phyloP scores from a whole-genome alignment of 139 green algal species.

The Chlamydomonas sphaeroides region DNA sequence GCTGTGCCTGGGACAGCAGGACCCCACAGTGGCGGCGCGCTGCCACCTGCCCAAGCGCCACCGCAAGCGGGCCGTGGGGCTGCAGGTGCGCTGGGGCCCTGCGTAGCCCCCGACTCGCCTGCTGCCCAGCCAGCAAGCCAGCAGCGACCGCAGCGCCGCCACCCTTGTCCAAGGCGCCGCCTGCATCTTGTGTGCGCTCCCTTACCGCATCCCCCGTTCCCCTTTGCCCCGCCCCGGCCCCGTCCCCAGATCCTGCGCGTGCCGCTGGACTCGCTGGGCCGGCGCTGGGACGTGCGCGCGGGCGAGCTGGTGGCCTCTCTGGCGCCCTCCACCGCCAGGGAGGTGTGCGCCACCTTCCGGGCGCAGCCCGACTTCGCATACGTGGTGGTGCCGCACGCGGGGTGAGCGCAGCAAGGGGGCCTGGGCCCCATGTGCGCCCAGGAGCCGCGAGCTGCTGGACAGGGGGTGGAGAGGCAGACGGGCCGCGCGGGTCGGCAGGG shows the following conservation, averaged over 20 bases:
- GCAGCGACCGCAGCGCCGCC: too few relatives aligned
- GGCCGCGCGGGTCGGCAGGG: too few relatives aligned
- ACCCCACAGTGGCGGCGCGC: slow-evolving; percentile 51
- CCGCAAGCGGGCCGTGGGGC: slow-evolving; percentile 42
- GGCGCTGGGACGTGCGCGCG: slow-evolving; percentile 46
- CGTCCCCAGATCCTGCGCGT: slow-evolving; percentile 38
- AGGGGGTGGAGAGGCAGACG: too few relatives aligned
- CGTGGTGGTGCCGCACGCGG: slow-evolving; percentile 55
- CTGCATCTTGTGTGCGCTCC: too few relatives aligned
- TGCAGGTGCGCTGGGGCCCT: slow-evolving; percentile 36
- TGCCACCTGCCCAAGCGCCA: slow-evolving; percentile 50
- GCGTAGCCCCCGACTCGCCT: too few relatives aligned
- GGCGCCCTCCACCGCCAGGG: slow-evolving; percentile 26
- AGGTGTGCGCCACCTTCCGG: slow-evolving; percentile 49
- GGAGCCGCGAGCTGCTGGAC: too few relatives aligned
- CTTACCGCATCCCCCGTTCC: background rate
- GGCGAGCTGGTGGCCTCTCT: slow-evolving; percentile 40
- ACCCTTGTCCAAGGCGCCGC: too few relatives aligned
- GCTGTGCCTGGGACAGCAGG: slow-evolving; percentile 60
- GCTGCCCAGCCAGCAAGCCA: too few relatives aligned
- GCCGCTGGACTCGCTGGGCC: slow-evolving; percentile 35
- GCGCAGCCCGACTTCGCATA: slow-evolving; percentile 45
- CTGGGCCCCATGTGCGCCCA: too few relatives aligned
- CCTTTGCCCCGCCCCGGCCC: too few relatives aligned
- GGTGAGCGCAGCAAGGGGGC: too few relatives aligned